Base-by-base conservation (phyloP, 2,329 filamentous ascomycete species). In the Colletotrichum zoysiae region DNA sequence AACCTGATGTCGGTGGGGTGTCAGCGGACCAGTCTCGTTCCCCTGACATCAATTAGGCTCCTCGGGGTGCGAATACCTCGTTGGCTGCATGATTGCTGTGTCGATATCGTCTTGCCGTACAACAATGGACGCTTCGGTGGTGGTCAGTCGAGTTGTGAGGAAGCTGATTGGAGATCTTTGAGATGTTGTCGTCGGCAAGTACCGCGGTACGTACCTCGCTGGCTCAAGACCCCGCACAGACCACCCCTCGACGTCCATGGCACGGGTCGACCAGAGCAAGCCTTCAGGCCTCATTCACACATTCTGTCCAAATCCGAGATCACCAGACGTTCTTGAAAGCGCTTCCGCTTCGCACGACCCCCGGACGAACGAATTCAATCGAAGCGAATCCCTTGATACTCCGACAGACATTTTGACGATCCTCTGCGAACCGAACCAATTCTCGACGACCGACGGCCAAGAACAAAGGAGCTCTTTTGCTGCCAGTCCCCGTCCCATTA, bases 1-100 rank as follows among this genome's bases (percentile, higher is more conserved):
- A 89, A 83, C 82, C 84, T 86, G 66, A 33, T 18, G 50, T 53
- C 57, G 26, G 7, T 48, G 38, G 16, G 9, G 38, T 33, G 23
- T 71, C 9, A 53, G 69, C 35, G 26, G 48, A 42, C 48, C 51
- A 18, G 9, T 48, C 42, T n/a, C 40, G 16, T 38, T n/a, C 7
- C 23, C 11, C 7, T 14, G 6, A 9, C 40, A 3, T 55, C 70
- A 73, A 72, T 72, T 66, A 64, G 57, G 6, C 46, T 14, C 50
- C n/a, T 18, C 8, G 3, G 23, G 51, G 26, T 30, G 33, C 8
- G 26, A 67, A 23, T 65, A 78, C 78, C 78, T 78, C 50, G 78
- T 74, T 67, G 77, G 76, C 71, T 77, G 76, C 78, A 79, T 79
- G 65, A 70, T 79, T 75, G 67, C 66, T 75, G 55, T 67, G 76